Evolutionary conservation across 1,139 yeast species (phyloP), one percentile per base, ranked within the genome.

Genomic region (Spathaspora sp.): DNA sequence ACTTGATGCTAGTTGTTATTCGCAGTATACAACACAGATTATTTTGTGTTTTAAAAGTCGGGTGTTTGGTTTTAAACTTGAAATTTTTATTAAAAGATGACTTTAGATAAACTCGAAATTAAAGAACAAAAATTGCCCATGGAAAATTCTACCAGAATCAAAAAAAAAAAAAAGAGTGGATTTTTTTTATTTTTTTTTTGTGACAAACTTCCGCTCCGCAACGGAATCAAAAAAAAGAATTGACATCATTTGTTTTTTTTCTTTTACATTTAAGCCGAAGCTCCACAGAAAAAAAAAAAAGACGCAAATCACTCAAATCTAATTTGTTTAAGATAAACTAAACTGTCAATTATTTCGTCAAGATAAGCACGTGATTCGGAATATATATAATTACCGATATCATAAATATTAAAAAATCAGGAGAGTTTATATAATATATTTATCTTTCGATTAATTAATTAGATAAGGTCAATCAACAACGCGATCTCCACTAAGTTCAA

Each of bases 261-360:
- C n/a, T n/a, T 29, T 29, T 4, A 2, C 33, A 29, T 13, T 29
- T 11, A 29, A 7, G 33, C 33, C 33, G 33, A 29, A 29, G 33
- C 4, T 4, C 11, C 27, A 10, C 27, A 25, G 27, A 25, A 29
- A 11, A 24, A 24, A 6, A 29, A 29, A 7, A 11, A 29, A 29
- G 7, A 11, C 13, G 33, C 33, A 29, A 29, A 29, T 36, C 24
- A 16, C 37, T 29, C 38, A 26, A 29, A 33, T 31, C 26, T 43
- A 39, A 43, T 43, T 43, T 43, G 46, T 39, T 43, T 43, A 24
- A 39, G 46, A 43, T 43, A 43, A 43, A 36, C 18, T 20, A 23
- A 31, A 24, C 7, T 11, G 13, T n/a, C n/a, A n/a, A n/a, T n/a
- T n/a, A n/a, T n/a, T n/a, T n/a, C n/a, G n/a, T n/a, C n/a, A 29